Evolutionary conservation across 2,329 filamentous ascomycete species (phyloP), one percentile per base, ranked within the genome.

Genomic region (Drechslerella stenobrocha): DNA sequence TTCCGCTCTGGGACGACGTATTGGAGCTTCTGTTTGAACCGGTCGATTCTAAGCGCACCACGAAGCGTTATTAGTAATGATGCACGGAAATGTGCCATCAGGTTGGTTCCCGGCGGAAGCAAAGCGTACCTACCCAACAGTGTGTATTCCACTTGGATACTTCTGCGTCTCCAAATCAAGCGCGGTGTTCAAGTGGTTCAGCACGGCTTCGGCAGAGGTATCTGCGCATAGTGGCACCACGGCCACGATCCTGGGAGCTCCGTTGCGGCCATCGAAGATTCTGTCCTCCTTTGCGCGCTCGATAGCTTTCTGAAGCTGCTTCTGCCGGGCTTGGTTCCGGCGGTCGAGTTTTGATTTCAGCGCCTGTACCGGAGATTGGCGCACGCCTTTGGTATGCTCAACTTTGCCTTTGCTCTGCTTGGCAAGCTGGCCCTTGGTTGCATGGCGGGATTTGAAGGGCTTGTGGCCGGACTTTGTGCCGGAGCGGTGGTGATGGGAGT

Each of bases 291-390:
- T 87, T 47, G 87, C 81, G 74, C 93, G 88, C 73, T 93, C 90
- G 75, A 86, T 86, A 75, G 90, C 85, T 78, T 97, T 96, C 72
- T 85, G 81, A 70, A 88, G 80, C 74, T 92, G 88, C 76, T 87
- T 86, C 80, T 98, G 93, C 77, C 92, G 92, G 73, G 90, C 89
- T 80, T 95, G 90, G 77, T 98, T 97, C 73, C 90, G 86, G 66
- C 93, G 87, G 77, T 96, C 90, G 76, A 98, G 83, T 78, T 97
- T 98, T 64, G 90, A 95, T 89, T 96, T 92, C 78, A 96, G 84
- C 79, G 96, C 90, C 76, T 98, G 93, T 76, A 96, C 90, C 57
- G 89, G 89, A 13, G 92, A 96, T 77, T 89, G 95, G 74, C 92
- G 85, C 73, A 87, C 86, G 73, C 82, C 84, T 75, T 95, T 88